These are phyloP conservation scores for Gloeopeniophorella convolvens DNA, from an alignment of 768 basidiomycete species.

Conservation along the genomic window DNA sequence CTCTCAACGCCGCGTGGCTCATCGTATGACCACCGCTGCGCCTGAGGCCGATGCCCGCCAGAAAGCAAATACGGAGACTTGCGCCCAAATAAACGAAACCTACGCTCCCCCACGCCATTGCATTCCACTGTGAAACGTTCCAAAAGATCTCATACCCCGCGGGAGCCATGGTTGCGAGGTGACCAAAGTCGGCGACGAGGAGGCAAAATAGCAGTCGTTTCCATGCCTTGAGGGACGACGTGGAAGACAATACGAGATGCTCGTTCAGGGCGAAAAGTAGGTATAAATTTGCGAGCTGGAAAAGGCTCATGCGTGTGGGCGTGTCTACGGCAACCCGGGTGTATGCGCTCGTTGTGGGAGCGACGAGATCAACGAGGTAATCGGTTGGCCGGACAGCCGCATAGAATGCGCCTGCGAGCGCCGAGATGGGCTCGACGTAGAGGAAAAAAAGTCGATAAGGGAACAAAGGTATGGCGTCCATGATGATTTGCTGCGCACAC, in stretches of 20 bases:
- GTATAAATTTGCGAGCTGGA: slow-evolving; percentile 46
- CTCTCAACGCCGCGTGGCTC: neutral
- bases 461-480: slow-evolving; percentile 14
- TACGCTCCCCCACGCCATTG: slow-evolving; percentile 50
- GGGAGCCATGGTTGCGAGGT: slow-evolving; percentile 40
- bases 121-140: slow-evolving; percentile 43
- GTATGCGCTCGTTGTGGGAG: slow-evolving; percentile 4
- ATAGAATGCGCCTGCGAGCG: slow-evolving; percentile 43
- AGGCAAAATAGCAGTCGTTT: slow-evolving; percentile 37
- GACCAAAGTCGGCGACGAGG: slow-evolving; percentile 44
- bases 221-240: slow-evolving; percentile 37
- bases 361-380: slow-evolving; percentile 35
- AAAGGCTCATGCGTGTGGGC: slow-evolving; percentile 36
- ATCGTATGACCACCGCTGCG: neutral
- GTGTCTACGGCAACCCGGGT: slow-evolving; percentile 20
- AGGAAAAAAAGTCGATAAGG: slow-evolving; percentile 43
- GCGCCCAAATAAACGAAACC: slow-evolving; percentile 47
- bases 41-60: slow-evolving; percentile 31
- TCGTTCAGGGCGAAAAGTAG: slow-evolving; percentile 46
- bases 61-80: slow-evolving; percentile 37
- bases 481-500: neutral
- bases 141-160: slow-evolving; percentile 38
- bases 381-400: slow-evolving; percentile 34
- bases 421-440: slow-evolving; percentile 46
- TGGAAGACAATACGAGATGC: slow-evolving; percentile 42